phyloP scores from a whole-genome alignment of 768 basidiomycete species.

The Leccinum uliginosum region DNA sequence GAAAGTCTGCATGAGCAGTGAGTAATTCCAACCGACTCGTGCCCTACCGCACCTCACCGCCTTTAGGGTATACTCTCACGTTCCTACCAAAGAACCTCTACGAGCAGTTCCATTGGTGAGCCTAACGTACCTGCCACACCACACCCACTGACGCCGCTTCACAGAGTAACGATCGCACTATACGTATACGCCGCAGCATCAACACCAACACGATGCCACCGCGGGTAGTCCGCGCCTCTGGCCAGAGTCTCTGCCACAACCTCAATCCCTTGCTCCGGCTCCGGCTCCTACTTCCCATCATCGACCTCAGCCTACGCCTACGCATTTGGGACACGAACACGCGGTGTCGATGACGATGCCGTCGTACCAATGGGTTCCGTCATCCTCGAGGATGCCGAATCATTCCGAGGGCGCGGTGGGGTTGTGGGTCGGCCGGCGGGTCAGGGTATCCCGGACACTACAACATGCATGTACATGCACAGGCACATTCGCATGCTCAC shows the following conservation, averaged over 20 bases:
- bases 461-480: conserved; percentile 6
- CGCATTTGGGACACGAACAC: conserved; percentile 18
- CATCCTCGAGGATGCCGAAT: conserved; percentile 1
- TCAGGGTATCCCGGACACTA: background rate
- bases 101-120: conserved; percentile 88
- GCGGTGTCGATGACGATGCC: conserved; percentile 10
- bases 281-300: background rate
- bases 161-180: conserved; percentile 46
- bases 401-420: background rate
- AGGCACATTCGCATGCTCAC: conserved; percentile 7
- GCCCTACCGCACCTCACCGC: background rate
- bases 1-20: conserved; percentile 92
- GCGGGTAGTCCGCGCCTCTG: background rate
- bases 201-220: conserved; percentile 2
- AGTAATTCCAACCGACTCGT: conserved; percentile 29
- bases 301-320: background rate
- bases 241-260: background rate
- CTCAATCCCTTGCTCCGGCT: background rate
- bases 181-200: conserved; percentile 21
- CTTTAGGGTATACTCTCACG: conserved; percentile 84
- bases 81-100: conserved; percentile 93
- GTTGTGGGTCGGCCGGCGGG: background rate
- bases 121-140: background rate
- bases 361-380: conserved; percentile 15
- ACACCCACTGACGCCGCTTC: background rate